Conservation (phyloP, 83 land plant species). For the Isoetes engelmannii region DNA sequence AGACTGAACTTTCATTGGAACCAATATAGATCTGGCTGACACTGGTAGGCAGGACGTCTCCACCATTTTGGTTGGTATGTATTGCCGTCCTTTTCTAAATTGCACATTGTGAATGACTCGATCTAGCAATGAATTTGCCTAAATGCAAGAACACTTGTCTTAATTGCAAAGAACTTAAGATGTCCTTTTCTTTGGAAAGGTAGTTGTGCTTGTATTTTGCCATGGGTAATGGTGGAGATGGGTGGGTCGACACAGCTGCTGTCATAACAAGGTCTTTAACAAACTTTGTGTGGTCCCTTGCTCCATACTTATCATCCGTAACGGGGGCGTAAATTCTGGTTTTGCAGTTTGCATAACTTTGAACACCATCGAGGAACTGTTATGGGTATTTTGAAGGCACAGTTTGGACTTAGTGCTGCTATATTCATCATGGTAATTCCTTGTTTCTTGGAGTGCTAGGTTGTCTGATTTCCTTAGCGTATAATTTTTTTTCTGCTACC, state of each 20-base stretch:
- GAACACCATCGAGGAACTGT: slow-evolving; percentile 36
- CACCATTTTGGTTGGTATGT: slow-evolving; percentile 44
- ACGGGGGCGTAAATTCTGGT: too few species aligned
- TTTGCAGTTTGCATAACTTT: slow-evolving; percentile 35
- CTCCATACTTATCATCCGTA: too few species aligned
- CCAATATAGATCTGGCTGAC: slow-evolving; percentile 31
- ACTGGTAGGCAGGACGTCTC: slow-evolving; percentile 18
- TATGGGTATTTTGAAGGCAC: slow-evolving; percentile 42
- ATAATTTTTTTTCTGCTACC: neutral
- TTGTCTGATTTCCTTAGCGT: neutral
- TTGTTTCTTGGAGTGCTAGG: neutral
- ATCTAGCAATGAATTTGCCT: too few species aligned
- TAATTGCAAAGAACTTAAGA: too few species aligned
- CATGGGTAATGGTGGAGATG: slow-evolving; percentile 39
- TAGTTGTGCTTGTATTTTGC: slow-evolving; percentile 37
- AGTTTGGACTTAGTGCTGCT: slow-evolving; percentile 46
- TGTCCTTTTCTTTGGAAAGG: slow-evolving; percentile 3
- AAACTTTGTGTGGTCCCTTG: too few species aligned
- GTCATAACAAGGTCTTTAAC: slow-evolving; percentile 35
- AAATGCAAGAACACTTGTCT: too few species aligned
- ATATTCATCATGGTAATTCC: slow-evolving; percentile 44
- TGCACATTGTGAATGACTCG: too few species aligned
- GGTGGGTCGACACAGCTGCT: slow-evolving; percentile 39
- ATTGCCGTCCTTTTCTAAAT: neutral
- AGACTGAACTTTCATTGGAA: too few species aligned